Evolutionary conservation across 768 basidiomycete genomes (phyloP).

Genomic region (Phanerochaete sordida): DNA sequence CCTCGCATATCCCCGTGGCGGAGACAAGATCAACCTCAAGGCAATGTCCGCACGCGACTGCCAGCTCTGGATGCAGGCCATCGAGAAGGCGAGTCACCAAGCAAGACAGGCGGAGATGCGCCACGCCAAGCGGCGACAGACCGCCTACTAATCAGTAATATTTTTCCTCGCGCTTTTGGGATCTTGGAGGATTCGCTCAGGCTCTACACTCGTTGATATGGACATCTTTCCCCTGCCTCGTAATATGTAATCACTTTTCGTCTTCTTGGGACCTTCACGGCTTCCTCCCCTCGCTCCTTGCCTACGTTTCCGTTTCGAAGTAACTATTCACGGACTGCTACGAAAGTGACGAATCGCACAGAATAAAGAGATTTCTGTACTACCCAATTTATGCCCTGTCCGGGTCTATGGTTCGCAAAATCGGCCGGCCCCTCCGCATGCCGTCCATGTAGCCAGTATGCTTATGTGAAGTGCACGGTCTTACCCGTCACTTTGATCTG

Average conservation of each 20-base stretch:
- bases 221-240: neutral
- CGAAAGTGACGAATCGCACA: too few species aligned
- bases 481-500: neutral
- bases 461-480: constrained; percentile 4
- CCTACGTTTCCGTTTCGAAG: neutral
- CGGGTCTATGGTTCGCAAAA: too few species aligned
- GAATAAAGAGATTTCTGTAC: too few species aligned
- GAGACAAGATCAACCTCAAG: constrained; percentile 61
- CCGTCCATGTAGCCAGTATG: too few species aligned
- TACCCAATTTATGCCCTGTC: too few species aligned
- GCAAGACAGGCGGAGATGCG: constrained; percentile 45
- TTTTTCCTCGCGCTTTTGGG: neutral
- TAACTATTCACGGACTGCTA: neutral
- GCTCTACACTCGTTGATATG: neutral
- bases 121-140: constrained; percentile 10
- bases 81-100: constrained; percentile 38
- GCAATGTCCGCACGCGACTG: constrained; percentile 59
- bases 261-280: neutral
- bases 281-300: neutral
- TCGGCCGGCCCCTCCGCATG: too few species aligned
- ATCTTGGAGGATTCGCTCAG: neutral
- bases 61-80: constrained; percentile 46
- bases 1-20: constrained; percentile 69
- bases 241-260: neutral
- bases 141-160: neutral